Evolutionary conservation across 139 green algal genomes (phyloP).

Genomic region (Zygnema circumcarinatum): DNA sequence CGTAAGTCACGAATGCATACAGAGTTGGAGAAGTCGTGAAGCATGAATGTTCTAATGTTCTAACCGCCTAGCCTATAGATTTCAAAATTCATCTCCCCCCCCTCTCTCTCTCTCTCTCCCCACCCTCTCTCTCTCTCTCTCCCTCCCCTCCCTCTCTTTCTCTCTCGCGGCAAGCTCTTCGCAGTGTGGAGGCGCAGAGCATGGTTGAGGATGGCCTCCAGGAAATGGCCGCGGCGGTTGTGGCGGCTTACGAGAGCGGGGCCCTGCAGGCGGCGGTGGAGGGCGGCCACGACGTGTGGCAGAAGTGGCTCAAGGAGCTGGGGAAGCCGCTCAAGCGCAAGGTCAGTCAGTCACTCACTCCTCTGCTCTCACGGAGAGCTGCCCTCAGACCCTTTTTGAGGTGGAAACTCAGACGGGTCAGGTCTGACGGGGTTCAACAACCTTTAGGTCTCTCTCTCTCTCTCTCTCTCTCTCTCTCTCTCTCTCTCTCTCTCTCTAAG

Average conservation of each 20-base stretch:
- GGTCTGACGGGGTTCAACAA: neutral
- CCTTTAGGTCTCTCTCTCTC: neutral
- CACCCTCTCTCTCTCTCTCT: too few relatives aligned
- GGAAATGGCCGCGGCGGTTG: constrained; percentile 76
- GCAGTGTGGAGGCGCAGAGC: constrained; percentile 49
- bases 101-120: too few relatives aligned
- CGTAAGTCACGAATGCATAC: too few relatives aligned
- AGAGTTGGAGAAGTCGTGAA: too few relatives aligned
- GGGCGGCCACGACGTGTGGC: constrained; percentile 71
- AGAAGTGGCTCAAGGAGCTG: constrained; percentile 88
- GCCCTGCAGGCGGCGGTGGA: constrained; percentile 77
- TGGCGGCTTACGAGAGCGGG: constrained; percentile 80
- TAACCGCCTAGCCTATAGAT: too few relatives aligned
- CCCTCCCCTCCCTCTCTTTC: too few relatives aligned
- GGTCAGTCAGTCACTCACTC: constrained; percentile 48
- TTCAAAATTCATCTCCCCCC: too few relatives aligned
- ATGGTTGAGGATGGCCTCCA: constrained; percentile 80
- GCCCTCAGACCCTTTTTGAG: neutral
- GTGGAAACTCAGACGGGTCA: neutral
- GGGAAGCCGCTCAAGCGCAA: constrained; percentile 95
- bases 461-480: constrained; percentile 3
- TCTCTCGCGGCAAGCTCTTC: too few relatives aligned
- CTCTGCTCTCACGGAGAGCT: neutral
- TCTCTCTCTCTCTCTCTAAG: too few relatives aligned
- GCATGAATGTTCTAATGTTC: too few relatives aligned